Base-by-base conservation (phyloP, 2,329 filamentous ascomycete genomes). In the Colletotrichum higginsianum region DNA sequence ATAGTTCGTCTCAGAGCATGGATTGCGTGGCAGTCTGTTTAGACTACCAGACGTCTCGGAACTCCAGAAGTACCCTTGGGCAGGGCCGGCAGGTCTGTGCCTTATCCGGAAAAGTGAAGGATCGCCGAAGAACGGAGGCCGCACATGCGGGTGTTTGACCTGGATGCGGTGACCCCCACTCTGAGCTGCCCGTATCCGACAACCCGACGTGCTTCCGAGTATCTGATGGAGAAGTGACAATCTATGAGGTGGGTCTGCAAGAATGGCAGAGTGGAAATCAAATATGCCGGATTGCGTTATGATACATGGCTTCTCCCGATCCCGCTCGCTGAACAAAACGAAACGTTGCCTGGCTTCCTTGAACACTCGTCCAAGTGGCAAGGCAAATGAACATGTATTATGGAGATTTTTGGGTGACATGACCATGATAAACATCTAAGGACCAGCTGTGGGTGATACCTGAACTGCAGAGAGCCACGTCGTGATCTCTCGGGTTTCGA, bases 61-160 rank as follows among this genome's bases (percentile, higher is more conserved):
- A 11, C 4, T 5, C n/a, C 18, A 56, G 11, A 40, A 56, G 30
- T 38, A 16, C 9, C n/a, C 21, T 13, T 21, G 21, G 35, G 30
- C 6, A 15, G n/a, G 12, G 18, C 53, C 11, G 1, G 5, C 5
- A n/a, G 13, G n/a, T 38, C 16, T 56, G 35, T 23, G 9, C 18
- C n/a, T 13, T 7, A 23, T 21, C 13, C 12, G 53, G 53, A 35
- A 23, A 56, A 40, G 30, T 21, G n/a, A 11, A n/a, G n/a, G 53
- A 15, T 56, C 35, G 40, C 53, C 35, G 53, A 56, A 23, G 53
- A 40, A 40, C 53, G 53, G 53, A 56, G 53, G 9, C n/a, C 35
- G 35, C 18, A 13, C 35, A 35, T 40, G n/a, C 30, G 4, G 16
- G 21, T 53, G 23, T 9, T 18, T n/a, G 30, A 30, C 16, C 50